Evolutionary conservation across 2,329 filamentous ascomycete species (phyloP).

Genomic region (Hortaea sp.): DNA sequence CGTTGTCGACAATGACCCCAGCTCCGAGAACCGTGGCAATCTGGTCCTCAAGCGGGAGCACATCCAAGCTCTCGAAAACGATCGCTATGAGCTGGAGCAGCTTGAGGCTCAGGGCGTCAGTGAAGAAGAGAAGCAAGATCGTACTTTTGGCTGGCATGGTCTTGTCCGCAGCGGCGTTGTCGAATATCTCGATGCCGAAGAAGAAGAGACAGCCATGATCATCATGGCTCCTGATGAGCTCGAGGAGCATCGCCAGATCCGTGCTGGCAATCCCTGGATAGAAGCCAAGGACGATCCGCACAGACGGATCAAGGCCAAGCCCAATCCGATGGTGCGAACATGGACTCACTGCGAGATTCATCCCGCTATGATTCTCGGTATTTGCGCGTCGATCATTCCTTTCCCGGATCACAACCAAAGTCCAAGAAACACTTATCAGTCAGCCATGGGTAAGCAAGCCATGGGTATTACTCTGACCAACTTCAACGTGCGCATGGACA

Average conservation of each 20-base stretch:
- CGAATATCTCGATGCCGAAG: constrained; percentile 94
- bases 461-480: constrained; percentile 99
- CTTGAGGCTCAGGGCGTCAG: constrained; percentile 45
- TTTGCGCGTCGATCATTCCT: constrained; percentile 97
- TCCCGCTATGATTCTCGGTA: constrained; percentile 96
- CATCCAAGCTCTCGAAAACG: constrained; percentile 64
- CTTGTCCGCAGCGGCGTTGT: constrained; percentile 76
- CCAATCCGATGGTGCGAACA: constrained; percentile 78
- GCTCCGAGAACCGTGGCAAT: constrained; percentile 63
- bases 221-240: constrained; percentile 97
- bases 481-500: constrained; percentile 95
- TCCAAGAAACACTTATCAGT: constrained; percentile 89
- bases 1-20: constrained; percentile 76
- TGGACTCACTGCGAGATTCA: constrained; percentile 99
- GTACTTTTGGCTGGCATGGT: constrained; percentile 78
- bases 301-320: constrained; percentile 74
- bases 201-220: constrained; percentile 98
- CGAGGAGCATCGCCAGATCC: constrained; percentile 45
- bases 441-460: constrained; percentile 99
- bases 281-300: constrained; percentile 66
- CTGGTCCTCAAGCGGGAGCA: constrained; percentile 79
- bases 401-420: constrained; percentile 99
- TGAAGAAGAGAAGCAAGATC: constrained; percentile 46
- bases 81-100: constrained; percentile 45
- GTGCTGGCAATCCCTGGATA: constrained; percentile 20